A percentile compares a stretch with the other conserved stretches of the same genome.
These are phyloP conservation scores for Cicer arietinum DNA, from an alignment of 306 rosid genomes.

Conservation along the genomic window DNA sequence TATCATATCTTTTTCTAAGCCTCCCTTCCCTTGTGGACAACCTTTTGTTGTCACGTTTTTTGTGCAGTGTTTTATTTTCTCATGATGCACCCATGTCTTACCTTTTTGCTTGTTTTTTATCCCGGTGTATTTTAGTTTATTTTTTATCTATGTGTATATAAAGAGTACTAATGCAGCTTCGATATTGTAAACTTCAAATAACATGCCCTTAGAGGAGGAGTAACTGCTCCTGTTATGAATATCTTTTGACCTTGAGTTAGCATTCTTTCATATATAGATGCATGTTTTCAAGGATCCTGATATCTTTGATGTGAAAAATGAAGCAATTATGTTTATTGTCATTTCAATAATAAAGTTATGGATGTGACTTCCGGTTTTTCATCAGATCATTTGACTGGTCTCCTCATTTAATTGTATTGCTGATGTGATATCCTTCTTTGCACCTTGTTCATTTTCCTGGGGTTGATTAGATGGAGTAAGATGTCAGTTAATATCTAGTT, in stretches of 20 bases:
- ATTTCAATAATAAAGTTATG: constrained; percentile 26
- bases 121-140: not conserved
- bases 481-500: constrained; percentile 29
- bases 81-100: not conserved
- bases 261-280: constrained; percentile 19
- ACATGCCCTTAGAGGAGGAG: not conserved
- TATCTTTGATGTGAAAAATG: constrained; percentile 24
- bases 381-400: constrained; percentile 7
- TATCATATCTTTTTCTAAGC: not conserved
- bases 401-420: constrained; percentile 20
- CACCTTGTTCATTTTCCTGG: constrained; percentile 13
- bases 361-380: constrained; percentile 20
- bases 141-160: constrained; percentile 11
- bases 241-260: constrained; percentile 17
- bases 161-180: constrained; percentile 18
- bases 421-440: constrained; percentile 14
- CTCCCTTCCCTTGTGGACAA: not conserved
- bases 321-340: constrained; percentile 22
- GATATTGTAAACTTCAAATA: constrained; percentile 37
- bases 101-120: not conserved
- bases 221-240: constrained; percentile 16
- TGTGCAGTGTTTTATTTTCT: constrained; percentile 14
- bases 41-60: not conserved
- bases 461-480: constrained; percentile 27
- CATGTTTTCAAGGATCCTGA: constrained; percentile 34